phyloP scores from a whole-genome alignment of 495 filamentous ascomycete genomes.

The Aspergillus bridgeri region DNA sequence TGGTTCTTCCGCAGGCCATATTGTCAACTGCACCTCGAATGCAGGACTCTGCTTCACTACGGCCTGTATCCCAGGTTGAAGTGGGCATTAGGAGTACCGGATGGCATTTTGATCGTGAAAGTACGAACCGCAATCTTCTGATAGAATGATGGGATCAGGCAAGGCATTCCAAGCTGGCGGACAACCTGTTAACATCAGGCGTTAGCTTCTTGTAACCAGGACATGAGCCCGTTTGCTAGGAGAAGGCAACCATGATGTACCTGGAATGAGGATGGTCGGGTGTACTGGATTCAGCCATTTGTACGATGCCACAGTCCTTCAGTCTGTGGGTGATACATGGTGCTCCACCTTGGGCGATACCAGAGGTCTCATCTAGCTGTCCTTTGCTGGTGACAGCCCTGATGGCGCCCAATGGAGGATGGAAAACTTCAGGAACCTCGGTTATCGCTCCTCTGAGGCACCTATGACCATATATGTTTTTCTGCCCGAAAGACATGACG shows the following conservation, averaged over 20 bases:
- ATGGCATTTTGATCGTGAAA: slow-evolving; percentile 64
- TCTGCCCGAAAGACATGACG: slow-evolving; percentile 15
- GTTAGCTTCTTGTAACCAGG: not conserved
- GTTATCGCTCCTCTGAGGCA: not conserved
- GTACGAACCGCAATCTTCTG: slow-evolving; percentile 49
- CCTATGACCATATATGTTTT: slow-evolving; percentile 24
- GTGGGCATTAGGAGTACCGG: slow-evolving; percentile 50
- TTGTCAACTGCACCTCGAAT: slow-evolving; percentile 51
- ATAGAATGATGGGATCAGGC: slow-evolving; percentile 29
- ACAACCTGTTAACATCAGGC: slow-evolving; percentile 38
- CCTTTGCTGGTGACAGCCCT: slow-evolving; percentile 17
- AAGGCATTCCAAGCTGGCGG: slow-evolving; percentile 60
- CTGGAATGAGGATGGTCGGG: slow-evolving; percentile 51
- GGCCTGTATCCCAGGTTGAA: slow-evolving; percentile 56
- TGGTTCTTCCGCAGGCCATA: slow-evolving; percentile 59
- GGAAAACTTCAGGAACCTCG: not conserved
- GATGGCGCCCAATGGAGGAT: slow-evolving; percentile 22
- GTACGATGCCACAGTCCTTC: slow-evolving; percentile 47
- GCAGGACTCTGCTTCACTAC: slow-evolving; percentile 33
- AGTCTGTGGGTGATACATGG: slow-evolving; percentile 24
- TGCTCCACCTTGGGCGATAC: not conserved
- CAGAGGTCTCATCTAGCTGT: slow-evolving; percentile 15
- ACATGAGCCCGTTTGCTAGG: too few relatives aligned
- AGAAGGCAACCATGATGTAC: slow-evolving; percentile 24
- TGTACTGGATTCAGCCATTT: slow-evolving; percentile 44